Conservation (phyloP, 1,139 yeast species). For the Lodderomyces elongisporus region DNA sequence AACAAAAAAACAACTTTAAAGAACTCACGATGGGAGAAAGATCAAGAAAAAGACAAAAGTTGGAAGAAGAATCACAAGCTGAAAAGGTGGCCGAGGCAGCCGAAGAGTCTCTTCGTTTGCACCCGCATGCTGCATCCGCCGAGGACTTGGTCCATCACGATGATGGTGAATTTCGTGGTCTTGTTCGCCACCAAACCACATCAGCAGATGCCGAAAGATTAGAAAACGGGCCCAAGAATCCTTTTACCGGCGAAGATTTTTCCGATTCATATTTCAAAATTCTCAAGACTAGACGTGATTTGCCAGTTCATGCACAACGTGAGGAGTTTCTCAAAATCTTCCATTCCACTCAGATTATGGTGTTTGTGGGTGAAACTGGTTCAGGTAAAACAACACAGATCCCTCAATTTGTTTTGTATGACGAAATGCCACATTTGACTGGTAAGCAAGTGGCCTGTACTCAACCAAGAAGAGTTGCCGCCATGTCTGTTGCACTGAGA, state of each 20-base stretch:
- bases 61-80: slow-evolving; percentile 15
- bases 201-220: slow-evolving; percentile 61
- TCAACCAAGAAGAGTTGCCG: slow-evolving; percentile 97
- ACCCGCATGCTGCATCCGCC: slow-evolving; percentile 27
- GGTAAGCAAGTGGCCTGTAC: slow-evolving; percentile 92
- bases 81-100: slow-evolving; percentile 32
- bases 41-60: slow-evolving; percentile 16
- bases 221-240: slow-evolving; percentile 64
- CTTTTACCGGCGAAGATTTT: slow-evolving; percentile 68
- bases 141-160: slow-evolving; percentile 28
- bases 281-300: slow-evolving; percentile 69
- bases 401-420: slow-evolving; percentile 91
- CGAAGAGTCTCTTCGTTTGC: slow-evolving; percentile 36
- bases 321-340: slow-evolving; percentile 78
- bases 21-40: slow-evolving; percentile 16
- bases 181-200: slow-evolving; percentile 65
- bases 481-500: slow-evolving; percentile 94
- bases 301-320: slow-evolving; percentile 94
- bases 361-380: slow-evolving; percentile 98
- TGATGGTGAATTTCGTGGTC: slow-evolving; percentile 52
- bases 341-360: slow-evolving; percentile 90
- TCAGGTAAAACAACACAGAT: slow-evolving; percentile 97
- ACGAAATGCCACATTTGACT: slow-evolving; percentile 78
- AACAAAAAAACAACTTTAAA: no score
- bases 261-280: slow-evolving; percentile 70